phyloP scores from a whole-genome alignment of 176 grass and related monocot genomes.

The Otatea glauca region DNA sequence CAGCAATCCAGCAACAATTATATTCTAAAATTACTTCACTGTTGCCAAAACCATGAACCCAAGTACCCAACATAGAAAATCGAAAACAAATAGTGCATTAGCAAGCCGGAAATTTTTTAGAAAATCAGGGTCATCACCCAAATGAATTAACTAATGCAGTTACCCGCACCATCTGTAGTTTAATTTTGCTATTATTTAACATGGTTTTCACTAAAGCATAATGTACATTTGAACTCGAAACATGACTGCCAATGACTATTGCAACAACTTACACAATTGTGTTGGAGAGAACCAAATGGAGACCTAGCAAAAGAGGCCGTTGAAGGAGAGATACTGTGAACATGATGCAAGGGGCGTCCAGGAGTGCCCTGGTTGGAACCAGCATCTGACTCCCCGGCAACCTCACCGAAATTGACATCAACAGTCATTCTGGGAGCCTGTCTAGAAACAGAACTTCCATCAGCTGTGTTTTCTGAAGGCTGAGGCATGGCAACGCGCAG shows the following conservation, averaged over 20 bases:
- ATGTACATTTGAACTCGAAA: not conserved
- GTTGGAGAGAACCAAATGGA: slow-evolving; percentile 65
- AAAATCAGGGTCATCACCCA: not conserved
- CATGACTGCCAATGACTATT: slow-evolving; percentile 4
- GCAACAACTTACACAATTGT: slow-evolving; percentile 63
- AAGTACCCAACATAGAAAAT: not conserved
- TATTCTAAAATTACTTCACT: not conserved
- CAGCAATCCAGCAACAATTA: not conserved
- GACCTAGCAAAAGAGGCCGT: slow-evolving; percentile 64
- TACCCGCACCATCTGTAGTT: not conserved
- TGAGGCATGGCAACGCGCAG: slow-evolving; percentile 49
- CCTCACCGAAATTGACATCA: slow-evolving; percentile 88
- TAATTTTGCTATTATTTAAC: not conserved
- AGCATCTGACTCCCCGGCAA: slow-evolving; percentile 75
- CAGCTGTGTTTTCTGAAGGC: slow-evolving; percentile 59
- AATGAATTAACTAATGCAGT: not conserved
- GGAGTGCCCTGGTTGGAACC: slow-evolving; percentile 74
- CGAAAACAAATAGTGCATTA: not conserved
- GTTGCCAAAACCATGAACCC: not conserved
- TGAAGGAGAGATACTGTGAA: slow-evolving; percentile 77
- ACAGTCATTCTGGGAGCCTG: slow-evolving; percentile 60
- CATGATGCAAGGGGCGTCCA: slow-evolving; percentile 64
- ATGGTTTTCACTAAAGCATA: slow-evolving; percentile 1
- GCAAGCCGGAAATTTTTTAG: not conserved
- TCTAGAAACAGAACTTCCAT: slow-evolving; percentile 60